Evolutionary conservation across 228 moss, liverwort and hornwort species (phyloP), one percentile per base, ranked within the genome.

Genomic region (Sphagnum magellanicum): DNA sequence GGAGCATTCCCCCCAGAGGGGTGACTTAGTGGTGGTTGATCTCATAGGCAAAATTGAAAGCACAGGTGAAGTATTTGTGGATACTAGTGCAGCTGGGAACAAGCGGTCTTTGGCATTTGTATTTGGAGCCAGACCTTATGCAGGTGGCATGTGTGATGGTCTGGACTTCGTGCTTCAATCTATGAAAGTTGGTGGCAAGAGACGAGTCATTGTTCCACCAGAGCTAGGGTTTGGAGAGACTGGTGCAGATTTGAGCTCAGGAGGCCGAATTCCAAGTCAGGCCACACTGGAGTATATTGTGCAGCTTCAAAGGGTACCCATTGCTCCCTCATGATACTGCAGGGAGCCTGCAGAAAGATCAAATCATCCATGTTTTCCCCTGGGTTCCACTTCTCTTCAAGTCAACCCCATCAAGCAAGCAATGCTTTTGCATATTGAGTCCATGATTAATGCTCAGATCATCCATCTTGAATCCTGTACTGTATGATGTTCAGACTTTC

Each of bases 61-160:
- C 68, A 90, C 84, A 4, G 94, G 87, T 4, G 82, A 84, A 4
- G 72, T 78, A 5, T 98, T 98, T 50, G 64, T 98, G 15, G 92
- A 92, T 67, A 89, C 91, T 2, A 81, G 74, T 16, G 72, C 81
- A 4, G 50, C 72, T 46, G 88, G 76, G 47, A 55, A 55, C 55
- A 79, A 84, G 51, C 89, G 92, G 12, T 72, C 98, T 6, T 71
- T 94, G 68, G 92, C 94, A 14, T 92, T 92, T 76, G 81, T 94
- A 47, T 93, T 87, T 73, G 92, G 90, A 10, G 75, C 90, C 6
- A 83, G 81, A 50, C 98, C 98, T 5, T 88, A 90, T 66, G 71
- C 90, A 6, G 82, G 89, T 55, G 92, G 90, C 5, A 84, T 98
- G 67, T 94, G 92, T 52, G 92, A 92, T 10, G 94, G 98, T n/a